phyloP scores from a whole-genome alignment of 2,329 filamentous ascomycete species.

The Fusarium sulawesiense region DNA sequence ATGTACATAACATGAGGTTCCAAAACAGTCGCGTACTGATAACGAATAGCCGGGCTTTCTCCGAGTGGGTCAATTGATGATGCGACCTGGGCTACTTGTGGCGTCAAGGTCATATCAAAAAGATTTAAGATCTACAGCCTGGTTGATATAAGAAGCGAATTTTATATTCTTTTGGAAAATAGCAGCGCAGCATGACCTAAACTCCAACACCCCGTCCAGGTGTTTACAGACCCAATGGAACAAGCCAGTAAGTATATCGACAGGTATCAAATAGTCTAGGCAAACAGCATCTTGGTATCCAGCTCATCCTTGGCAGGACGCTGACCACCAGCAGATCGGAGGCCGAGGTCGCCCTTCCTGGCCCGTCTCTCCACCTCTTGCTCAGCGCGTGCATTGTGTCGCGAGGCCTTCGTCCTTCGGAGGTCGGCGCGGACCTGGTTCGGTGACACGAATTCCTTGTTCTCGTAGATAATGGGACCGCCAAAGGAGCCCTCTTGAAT shows the following conservation, averaged over 20 bases:
- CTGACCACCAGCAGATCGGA: constrained; percentile 74
- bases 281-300: constrained; percentile 82
- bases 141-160: constrained; percentile 5
- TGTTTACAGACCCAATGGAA: constrained; percentile 38
- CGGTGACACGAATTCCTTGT: constrained; percentile 95
- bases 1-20: constrained; percentile 14
- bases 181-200: constrained; percentile 43
- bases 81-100: constrained; percentile 28
- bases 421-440: constrained; percentile 93
- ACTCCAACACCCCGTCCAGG: constrained; percentile 44
- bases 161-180: constrained; percentile 36
- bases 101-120: constrained; percentile 10
- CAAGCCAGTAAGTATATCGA: constrained; percentile 45
- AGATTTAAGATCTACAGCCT: constrained; percentile 10
- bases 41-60: constrained; percentile 41
- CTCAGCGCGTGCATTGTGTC: constrained; percentile 82
- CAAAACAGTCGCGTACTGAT: constrained; percentile 31
- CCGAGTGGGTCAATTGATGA: constrained; percentile 43
- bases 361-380: constrained; percentile 76
- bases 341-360: constrained; percentile 81
- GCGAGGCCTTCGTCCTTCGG: constrained; percentile 77
- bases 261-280: constrained; percentile 58
- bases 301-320: constrained; percentile 74
- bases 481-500: constrained; percentile 96
- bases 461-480: constrained; percentile 97